phyloP scores from a whole-genome alignment of 495 filamentous ascomycete species.

The Hyaloscypha finlandica region DNA sequence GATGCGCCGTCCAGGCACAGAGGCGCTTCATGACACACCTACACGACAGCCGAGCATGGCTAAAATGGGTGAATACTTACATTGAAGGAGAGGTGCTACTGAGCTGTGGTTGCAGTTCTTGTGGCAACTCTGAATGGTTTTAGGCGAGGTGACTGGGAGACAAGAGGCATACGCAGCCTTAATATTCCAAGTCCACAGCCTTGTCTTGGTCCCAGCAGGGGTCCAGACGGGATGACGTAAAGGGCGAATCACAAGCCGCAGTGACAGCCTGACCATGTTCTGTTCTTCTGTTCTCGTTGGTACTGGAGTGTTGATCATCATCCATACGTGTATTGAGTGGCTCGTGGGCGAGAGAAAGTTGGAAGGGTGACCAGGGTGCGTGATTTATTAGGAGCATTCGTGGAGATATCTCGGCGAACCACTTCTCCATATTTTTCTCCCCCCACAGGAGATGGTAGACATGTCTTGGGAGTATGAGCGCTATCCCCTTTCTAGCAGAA shows the following conservation, averaged over 20 bases:
- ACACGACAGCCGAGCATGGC: not conserved
- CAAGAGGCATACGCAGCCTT: not conserved
- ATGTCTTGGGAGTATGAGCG: not conserved
- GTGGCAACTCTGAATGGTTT: not conserved
- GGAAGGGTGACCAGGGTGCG: not conserved
- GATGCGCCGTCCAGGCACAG: not conserved
- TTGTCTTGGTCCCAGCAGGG: not conserved
- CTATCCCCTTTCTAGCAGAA: not conserved
- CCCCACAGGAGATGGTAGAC: not conserved
- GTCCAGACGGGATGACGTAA: conserved; percentile 6
- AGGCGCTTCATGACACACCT: conserved; percentile 7
- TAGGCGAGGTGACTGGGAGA: not conserved
- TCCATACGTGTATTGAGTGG: not conserved
- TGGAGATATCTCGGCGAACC: not conserved
- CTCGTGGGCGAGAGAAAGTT: not conserved
- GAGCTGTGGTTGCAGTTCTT: not conserved
- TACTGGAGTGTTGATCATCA: not conserved
- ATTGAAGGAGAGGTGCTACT: not conserved
- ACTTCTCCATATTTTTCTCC: not conserved
- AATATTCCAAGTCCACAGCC: conserved; percentile 5
- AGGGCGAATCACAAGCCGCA: not conserved
- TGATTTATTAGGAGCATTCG: not conserved
- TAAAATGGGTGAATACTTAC: not conserved
- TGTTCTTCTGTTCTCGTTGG: not conserved
- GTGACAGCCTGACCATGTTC: not conserved